Percentiles rank a stretch among this genome's conserved stretches.
Evolutionary conservation across 2,329 filamentous ascomycete genomes (phyloP).

Genomic region (Hypocrella siamensis): DNA sequence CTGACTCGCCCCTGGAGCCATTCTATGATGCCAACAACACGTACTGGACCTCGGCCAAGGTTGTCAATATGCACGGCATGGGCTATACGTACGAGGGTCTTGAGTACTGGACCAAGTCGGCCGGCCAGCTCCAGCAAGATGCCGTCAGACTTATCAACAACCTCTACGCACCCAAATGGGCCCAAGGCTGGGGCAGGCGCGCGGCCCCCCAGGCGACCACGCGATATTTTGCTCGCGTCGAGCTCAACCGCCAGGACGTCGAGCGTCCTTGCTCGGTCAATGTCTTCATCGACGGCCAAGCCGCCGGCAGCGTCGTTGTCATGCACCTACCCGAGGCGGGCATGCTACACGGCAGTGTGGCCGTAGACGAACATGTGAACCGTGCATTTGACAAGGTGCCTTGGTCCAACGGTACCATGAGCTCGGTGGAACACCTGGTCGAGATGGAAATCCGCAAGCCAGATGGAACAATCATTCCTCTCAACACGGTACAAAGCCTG

Average conservation of each 20-base stretch:
- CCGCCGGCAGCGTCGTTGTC: constrained; percentile 18
- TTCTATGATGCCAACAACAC: constrained; percentile 25
- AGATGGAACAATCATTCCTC: constrained; percentile 15
- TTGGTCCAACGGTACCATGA: constrained; percentile 1
- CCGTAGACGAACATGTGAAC: constrained; percentile 26
- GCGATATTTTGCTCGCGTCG: constrained; percentile 19
- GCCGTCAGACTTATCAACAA: constrained; percentile 17
- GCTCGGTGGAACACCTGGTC: constrained; percentile 1
- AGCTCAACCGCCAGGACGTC: constrained; percentile 18
- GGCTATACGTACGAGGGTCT: constrained; percentile 25
- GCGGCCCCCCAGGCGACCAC: constrained; percentile 5
- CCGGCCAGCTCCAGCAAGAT: constrained; percentile 13
- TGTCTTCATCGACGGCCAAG: constrained; percentile 16
- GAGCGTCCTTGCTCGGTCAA: constrained; percentile 19
- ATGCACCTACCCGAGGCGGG: constrained; percentile 19
- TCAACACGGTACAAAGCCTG: constrained; percentile 17
- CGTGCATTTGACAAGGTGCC: background rate
- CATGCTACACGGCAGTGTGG: constrained; percentile 16
- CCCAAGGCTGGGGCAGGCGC: background rate
- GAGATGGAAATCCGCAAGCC: constrained; percentile 9
- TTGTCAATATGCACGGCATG: constrained; percentile 16
- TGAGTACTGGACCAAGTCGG: constrained; percentile 17
- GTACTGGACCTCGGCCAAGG: constrained; percentile 25
- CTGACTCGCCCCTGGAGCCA: constrained; percentile 30
- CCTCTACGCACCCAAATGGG: constrained; percentile 10